These are phyloP conservation scores for Chlorella ohadii DNA, from an alignment of 139 green algal species.

Conservation along the genomic window DNA sequence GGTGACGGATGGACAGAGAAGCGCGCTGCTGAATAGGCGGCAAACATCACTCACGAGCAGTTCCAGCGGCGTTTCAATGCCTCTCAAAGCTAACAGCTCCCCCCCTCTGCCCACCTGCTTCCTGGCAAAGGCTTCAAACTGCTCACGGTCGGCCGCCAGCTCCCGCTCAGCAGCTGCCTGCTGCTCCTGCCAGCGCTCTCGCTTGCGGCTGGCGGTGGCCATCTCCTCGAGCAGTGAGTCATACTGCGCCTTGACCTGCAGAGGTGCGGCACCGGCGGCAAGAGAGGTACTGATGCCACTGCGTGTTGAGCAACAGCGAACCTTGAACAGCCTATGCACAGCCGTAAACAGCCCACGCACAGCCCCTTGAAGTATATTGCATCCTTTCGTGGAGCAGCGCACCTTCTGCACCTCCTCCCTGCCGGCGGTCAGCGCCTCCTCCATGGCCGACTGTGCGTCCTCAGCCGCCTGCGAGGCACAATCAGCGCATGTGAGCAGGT, in stretches of 20 bases:
- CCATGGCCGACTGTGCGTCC: conserved; percentile 36
- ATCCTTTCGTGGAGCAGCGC: too few species aligned
- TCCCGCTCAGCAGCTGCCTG: conserved; percentile 8
- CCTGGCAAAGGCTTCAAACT: conserved; percentile 1
- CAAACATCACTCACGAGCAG: too few species aligned
- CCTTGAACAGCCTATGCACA: too few species aligned
- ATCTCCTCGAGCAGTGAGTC: conserved; percentile 39
- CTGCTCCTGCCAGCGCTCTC: conserved; percentile 26
- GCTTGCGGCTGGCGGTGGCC: conserved; percentile 1
- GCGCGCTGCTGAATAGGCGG: too few species aligned
- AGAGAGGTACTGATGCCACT: too few species aligned
- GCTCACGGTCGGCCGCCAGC: conserved; percentile 31
- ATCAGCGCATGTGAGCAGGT: too few species aligned
- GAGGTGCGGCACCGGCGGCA: background rate
- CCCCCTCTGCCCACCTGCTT: background rate
- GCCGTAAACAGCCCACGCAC: too few species aligned
- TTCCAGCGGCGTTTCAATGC: too few species aligned
- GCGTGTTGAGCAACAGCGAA: too few species aligned
- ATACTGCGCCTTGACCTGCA: conserved; percentile 36
- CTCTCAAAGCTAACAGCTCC: background rate
- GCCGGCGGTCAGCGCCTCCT: conserved; percentile 32
- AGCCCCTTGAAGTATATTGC: too few species aligned
- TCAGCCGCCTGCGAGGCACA: conserved; percentile 19
- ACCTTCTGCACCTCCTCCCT: conserved; percentile 34
- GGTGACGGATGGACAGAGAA: background rate